phyloP scores from a whole-genome alignment of 1,139 yeast species.

The Kurtzmaniella quercitrusa region DNA sequence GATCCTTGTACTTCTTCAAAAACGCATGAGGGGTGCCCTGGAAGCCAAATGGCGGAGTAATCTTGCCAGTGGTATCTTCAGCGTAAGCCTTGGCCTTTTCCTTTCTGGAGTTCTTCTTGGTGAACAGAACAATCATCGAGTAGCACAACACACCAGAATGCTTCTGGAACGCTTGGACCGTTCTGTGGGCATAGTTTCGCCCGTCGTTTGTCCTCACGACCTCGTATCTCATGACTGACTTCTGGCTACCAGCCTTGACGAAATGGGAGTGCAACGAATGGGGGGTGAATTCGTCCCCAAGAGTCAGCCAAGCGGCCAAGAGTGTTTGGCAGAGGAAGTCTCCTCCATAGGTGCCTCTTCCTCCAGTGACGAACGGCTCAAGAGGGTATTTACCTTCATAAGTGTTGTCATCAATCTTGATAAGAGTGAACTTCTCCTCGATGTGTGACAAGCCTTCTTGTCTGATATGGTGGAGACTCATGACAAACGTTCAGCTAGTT shows the following conservation, averaged over 20 bases:
- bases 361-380: conserved; percentile 25
- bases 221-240: conserved; percentile 32
- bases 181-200: conserved; percentile 31
- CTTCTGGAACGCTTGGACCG: conserved; percentile 31
- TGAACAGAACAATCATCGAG: conserved; percentile 32
- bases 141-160: conserved; percentile 28
- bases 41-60: conserved; percentile 25
- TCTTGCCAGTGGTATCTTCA: conserved; percentile 8
- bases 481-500: too few species aligned
- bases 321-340: conserved; percentile 33
- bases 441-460: conserved; percentile 5
- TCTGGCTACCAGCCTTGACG: conserved; percentile 32
- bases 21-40: conserved; percentile 27
- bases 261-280: conserved; percentile 40
- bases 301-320: conserved; percentile 36
- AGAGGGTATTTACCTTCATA: conserved; percentile 36
- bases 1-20: conserved; percentile 29
- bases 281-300: conserved; percentile 27
- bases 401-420: conserved; percentile 22
- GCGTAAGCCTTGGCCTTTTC: conserved; percentile 11
- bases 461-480: conserved; percentile 1
- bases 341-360: conserved; percentile 41
- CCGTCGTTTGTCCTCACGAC: conserved; percentile 30
- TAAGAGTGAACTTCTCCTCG: conserved; percentile 38
- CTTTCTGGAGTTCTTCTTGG: conserved; percentile 23